Conservation (phyloP, 805 yeast species). For the Metschnikowia lunata region DNA sequence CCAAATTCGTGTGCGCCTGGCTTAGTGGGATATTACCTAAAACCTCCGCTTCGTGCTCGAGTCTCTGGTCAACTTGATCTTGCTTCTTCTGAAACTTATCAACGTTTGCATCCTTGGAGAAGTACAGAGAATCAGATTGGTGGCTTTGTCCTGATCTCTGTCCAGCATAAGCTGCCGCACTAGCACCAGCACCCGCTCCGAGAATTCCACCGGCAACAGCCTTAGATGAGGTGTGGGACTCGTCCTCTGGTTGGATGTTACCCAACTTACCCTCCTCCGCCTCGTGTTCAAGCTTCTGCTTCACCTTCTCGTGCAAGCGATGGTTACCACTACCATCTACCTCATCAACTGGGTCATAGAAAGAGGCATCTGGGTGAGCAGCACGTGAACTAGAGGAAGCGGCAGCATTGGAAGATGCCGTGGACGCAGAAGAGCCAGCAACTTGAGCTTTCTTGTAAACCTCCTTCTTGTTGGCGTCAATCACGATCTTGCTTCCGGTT, state of each 20-base stretch:
- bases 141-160: neutral
- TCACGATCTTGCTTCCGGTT: slow-evolving; percentile 29
- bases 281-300: slow-evolving; percentile 6
- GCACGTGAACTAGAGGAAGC: neutral
- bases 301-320: slow-evolving; percentile 7
- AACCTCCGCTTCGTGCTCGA: slow-evolving; percentile 8
- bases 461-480: slow-evolving; percentile 32
- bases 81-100: slow-evolving; percentile 7
- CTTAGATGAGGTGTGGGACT: neutral
- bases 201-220: neutral
- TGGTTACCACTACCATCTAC: slow-evolving; percentile 11
- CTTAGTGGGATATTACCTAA: slow-evolving; percentile 8
- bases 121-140: slow-evolving; percentile 9
- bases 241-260: slow-evolving; percentile 1
- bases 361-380: slow-evolving; percentile 10
- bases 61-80: slow-evolving; percentile 4
- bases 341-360: slow-evolving; percentile 5
- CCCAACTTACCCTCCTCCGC: slow-evolving; percentile 12
- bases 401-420: neutral
- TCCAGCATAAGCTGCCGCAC: neutral
- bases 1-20: neutral
- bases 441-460: slow-evolving; percentile 19
- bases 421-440: neutral
- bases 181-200: neutral
- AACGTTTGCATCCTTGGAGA: slow-evolving; percentile 4